Evolutionary conservation across 768 basidiomycete genomes (phyloP), one percentile per base, ranked within the genome.

Genomic region (Boletus subcaerulescens): DNA sequence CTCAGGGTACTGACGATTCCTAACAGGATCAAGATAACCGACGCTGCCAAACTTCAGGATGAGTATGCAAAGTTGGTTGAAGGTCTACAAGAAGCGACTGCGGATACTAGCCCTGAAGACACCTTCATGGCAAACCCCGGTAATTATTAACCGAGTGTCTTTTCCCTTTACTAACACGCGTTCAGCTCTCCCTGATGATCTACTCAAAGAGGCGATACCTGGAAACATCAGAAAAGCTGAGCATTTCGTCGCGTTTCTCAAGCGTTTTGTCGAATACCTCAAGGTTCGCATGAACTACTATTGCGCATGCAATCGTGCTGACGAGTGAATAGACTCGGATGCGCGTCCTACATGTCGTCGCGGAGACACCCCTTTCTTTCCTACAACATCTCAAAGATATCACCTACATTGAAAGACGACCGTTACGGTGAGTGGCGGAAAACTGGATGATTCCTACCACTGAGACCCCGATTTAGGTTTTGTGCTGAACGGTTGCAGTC

Each of bases 201-300:
- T 99, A 45, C 77, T 99, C 45, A 88, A 86, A 49, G 97, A 99
- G 74, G 96, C 97, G 7, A 82, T 99, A 46, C 97, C 97, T 32
- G 97, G 97, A 12, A 99, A 99, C 65, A 99, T 99, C 56, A 82
- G 97, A 44, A 97, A 98, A 71, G 97, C 97, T 0, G 97, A 99
- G 67, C 97, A 99, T 73, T 99, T 99, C 64, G 93, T 98, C 15
- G 96, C 97, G 0, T 99, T 99, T 74, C 73, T 99, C 57, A 98
- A 96, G 72, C 86, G 97, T 50, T 97, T 99, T 66, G 93, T 99
- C 24, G 97, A 99, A 74, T 99, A 99, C 71, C 81, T 99, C 49
- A 99, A 98, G 82, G 96, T 93, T 48, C 20, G 48, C 33, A 44
- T 38, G 35, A 20, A 35, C 7, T 8, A 17, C 22, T 35, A 33